Evolutionary conservation across 257 asterid genomes (phyloP), one percentile per base, ranked within the genome.

Genomic region (Leptodermis oblonga): DNA sequence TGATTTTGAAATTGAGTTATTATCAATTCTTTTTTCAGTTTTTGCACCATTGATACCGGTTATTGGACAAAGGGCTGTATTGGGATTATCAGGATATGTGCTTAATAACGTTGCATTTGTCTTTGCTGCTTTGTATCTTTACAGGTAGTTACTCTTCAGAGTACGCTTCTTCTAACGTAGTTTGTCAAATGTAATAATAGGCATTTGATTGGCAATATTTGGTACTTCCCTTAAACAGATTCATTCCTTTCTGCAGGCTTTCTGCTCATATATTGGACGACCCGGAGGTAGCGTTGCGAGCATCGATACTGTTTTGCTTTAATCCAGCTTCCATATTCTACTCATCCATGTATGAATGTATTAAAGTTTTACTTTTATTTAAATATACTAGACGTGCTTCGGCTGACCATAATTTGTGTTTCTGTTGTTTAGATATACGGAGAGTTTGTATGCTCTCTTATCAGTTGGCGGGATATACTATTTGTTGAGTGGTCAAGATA

Each of bases 31-130:
- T 20, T 65, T 30, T 76, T 84, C 95, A 93, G 99, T 89, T 76
- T 87, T 93, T 74, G 82, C 91, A 26, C 96, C 99, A 49, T 71
- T 90, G 80, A 82, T 86, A 71, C 96, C 96, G 42, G 60, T 90
- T 71, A 79, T 93, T 67, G 99, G 99, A 77, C 77, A 83, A 72
- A 87, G 96, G 76, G 97, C 96, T 45, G 96, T 89, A 74, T 85
- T 93, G 0, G 99, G 87, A 46, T 71, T 93, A 53, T 90, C 96
- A 62, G 96, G 97, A 70, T 93, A 90, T 77, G 79, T 87, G 76
- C 75, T 93, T 65, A 93, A 79, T 76, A 90, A 89, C 70, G 15
- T 77, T 49, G 87, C 87, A 34, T 93, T 93, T 77, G 86, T 90
- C 70, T 74, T 87, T 53, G 86, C 96, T 18, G 85, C 97, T 15